Base-by-base conservation (phyloP, 768 basidiomycete species). In the Pleurotus pulmonarius region DNA sequence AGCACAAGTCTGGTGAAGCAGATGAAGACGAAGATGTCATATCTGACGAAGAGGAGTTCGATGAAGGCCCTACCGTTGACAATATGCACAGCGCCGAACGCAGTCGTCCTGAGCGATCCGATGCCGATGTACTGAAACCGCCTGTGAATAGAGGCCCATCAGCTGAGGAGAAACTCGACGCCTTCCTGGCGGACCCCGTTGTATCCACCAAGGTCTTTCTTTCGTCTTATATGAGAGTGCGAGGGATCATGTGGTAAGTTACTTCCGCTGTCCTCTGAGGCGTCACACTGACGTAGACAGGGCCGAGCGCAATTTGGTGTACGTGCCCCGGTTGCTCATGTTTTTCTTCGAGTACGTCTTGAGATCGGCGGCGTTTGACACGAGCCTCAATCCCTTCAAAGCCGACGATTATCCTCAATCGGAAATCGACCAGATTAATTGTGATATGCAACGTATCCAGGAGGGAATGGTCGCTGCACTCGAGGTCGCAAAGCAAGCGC, bases 191-290 rank as follows among this genome's bases (percentile, higher is more conserved):
- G 39, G 76, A 88, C 55, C 87, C 90, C 0, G 87, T 83, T 60
- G 67, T 65, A 7, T 68, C 74, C 26, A 69, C 86, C 53, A 82
- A 75, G 55, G 75, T 89, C 16, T 92, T 90, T 68, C 72, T 92
- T 58, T 87, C 88, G 0, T 87, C 87, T 4, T 80, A 83, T 61
- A 86, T 84, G 71, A 75, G 82, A 37, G 79, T 83, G 54, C 81
- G 83, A 56, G 90, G 90, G 22, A 75, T 88, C 46, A 77, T 84
- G 55, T 90, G 86, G 89, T 88, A 58, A n/a, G 76, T 64, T 7
- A 49, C 5, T 15, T 59, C 25, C 34, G 52, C 46, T 46, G 5
- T 26, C 40, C 49, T 11, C 11, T 34, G 29, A 55, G 55, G 20
- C 16, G 4, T 56, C 39, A 48, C 29, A 34, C 11, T 34, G 29